These are phyloP conservation scores for Oryza officinalis DNA, from an alignment of 176 grass and related monocot species.

Conservation along the genomic window DNA sequence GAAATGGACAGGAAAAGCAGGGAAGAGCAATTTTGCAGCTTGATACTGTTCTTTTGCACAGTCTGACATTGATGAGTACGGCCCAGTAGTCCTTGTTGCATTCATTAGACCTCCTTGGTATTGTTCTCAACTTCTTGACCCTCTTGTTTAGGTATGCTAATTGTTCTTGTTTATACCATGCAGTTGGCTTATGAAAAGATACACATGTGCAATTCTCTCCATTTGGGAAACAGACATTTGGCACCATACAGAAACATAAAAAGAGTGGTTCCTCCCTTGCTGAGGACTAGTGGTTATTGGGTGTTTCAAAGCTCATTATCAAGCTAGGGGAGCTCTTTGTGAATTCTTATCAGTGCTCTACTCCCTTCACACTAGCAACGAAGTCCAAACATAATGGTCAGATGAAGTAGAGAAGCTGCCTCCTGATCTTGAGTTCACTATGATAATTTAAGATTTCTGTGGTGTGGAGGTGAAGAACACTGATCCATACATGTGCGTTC, in stretches of 20 bases:
- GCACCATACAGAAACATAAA: not conserved
- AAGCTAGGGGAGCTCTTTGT: not conserved
- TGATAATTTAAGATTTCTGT: no score
- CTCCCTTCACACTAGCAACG: not conserved
- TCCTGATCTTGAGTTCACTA: no score
- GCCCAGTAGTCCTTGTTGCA: not conserved
- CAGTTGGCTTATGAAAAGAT: not conserved
- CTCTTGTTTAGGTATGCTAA: slow-evolving; percentile 20
- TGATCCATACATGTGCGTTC: no score
- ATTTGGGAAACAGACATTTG: not conserved
- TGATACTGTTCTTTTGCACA: not conserved
- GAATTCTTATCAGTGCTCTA: not conserved
- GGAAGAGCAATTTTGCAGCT: no score
- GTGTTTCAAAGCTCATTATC: not conserved
- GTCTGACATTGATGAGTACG: not conserved
- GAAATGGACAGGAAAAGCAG: not conserved
- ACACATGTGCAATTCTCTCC: not conserved
- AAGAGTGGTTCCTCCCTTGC: not conserved
- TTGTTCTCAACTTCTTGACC: not conserved
- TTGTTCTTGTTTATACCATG: no score
- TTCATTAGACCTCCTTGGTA: not conserved
- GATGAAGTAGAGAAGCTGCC: no score
- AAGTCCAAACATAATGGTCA: no score
- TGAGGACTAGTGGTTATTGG: not conserved
- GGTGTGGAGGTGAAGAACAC: no score